phyloP scores from a whole-genome alignment of 2,329 filamentous ascomycete genomes.

The Trichoderma pleuroti region DNA sequence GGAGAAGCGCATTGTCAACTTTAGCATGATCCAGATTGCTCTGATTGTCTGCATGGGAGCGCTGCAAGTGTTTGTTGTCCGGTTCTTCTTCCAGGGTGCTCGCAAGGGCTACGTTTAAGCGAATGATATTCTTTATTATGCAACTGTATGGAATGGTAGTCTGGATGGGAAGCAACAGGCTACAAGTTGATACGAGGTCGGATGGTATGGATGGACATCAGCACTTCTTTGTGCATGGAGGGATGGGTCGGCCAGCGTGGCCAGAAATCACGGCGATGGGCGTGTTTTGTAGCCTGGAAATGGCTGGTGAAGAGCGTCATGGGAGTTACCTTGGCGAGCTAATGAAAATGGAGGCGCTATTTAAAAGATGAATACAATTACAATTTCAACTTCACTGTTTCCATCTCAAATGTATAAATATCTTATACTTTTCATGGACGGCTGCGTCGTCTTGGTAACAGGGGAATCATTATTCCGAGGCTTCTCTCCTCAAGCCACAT shows the following conservation, averaged over 20 bases:
- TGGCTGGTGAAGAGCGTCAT: not conserved
- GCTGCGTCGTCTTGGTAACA: not conserved
- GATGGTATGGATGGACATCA: constrained; percentile 24
- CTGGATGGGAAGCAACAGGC: not conserved
- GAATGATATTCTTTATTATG: constrained; percentile 28
- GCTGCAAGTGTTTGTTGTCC: constrained; percentile 92
- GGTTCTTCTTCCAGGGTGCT: constrained; percentile 92
- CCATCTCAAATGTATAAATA: too few relatives aligned
- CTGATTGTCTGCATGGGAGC: constrained; percentile 95
- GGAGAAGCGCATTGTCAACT: constrained; percentile 93
- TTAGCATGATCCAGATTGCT: constrained; percentile 86
- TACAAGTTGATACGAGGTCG: not conserved
- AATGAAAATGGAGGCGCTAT: constrained; percentile 11
- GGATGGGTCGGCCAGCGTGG: constrained; percentile 15
- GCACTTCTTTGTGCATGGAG: constrained; percentile 19
- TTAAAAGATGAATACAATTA: not conserved
- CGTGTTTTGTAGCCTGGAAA: not conserved
- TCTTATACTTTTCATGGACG: too few relatives aligned
- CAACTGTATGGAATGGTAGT: constrained; percentile 16
- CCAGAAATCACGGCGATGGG: constrained; percentile 11
- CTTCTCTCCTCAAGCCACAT: not conserved
- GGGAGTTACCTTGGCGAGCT: constrained; percentile 24
- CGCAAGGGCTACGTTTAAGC: constrained; percentile 66
- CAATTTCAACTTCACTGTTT: not conserved
- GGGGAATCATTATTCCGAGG: constrained; percentile 2